These are phyloP conservation scores for Auricularia sp. DNA, from an alignment of 768 basidiomycete species.

Conservation along the genomic window DNA sequence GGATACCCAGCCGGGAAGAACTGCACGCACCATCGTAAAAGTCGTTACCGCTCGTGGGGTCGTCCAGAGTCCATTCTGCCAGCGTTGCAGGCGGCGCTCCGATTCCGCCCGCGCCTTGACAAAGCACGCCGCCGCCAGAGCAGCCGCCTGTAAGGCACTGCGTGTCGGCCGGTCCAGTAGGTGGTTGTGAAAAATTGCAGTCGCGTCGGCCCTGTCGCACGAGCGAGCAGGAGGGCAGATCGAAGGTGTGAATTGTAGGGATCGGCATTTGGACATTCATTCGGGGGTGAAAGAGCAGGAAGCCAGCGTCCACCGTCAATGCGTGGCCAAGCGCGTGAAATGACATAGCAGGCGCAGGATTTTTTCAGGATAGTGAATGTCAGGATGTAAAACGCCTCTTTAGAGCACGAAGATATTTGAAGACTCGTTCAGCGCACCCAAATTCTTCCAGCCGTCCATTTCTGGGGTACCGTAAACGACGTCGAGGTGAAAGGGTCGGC, in stretches of 20 bases:
- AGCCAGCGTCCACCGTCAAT: too few species aligned
- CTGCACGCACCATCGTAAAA: conserved; percentile 45
- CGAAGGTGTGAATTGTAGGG: neutral
- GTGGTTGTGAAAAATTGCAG: conserved; percentile 13
- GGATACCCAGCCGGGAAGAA: neutral
- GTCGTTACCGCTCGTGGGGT: conserved; percentile 33
- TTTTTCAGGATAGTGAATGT: neutral
- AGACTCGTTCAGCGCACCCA: conserved; percentile 10
- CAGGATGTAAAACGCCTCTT: neutral
- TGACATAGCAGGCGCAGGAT: too few species aligned
- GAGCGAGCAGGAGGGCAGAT: neutral
- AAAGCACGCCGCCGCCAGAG: conserved; percentile 14
- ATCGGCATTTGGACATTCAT: too few species aligned
- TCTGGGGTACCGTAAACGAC: conserved; percentile 14
- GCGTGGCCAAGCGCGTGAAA: too few species aligned
- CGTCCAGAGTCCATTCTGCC: conserved; percentile 53
- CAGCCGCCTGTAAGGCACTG: conserved; percentile 18
- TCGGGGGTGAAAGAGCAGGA: too few species aligned
- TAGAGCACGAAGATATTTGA: neutral
- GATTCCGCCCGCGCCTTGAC: neutral
- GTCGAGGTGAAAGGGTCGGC: conserved; percentile 9
- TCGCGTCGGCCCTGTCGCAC: conserved; percentile 12
- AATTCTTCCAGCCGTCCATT: conserved; percentile 17
- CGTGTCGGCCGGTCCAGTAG: conserved; percentile 8
- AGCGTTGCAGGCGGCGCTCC: conserved; percentile 61